A percentile compares a stretch with the other conserved stretches of the same genome.
These are phyloP conservation scores for Lepraria neglecta DNA, from an alignment of 495 filamentous ascomycete species.

Conservation along the genomic window DNA sequence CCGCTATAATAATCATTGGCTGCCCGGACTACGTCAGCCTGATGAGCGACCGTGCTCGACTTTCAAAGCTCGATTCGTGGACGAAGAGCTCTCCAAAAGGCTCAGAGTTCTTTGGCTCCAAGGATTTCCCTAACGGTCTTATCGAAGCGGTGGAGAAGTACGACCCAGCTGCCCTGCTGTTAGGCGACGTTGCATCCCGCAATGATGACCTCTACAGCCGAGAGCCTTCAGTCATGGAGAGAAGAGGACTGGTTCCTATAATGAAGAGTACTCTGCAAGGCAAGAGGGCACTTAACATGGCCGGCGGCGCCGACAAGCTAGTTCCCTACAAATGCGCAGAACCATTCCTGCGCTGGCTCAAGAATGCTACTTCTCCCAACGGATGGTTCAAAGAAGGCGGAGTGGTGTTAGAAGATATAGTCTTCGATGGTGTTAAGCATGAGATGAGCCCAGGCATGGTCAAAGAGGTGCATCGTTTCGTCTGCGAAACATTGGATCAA, in stretches of 20 bases:
- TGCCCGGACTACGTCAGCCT: conserved; percentile 81
- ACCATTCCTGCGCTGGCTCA: conserved; percentile 66
- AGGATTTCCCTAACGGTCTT: conserved; percentile 64
- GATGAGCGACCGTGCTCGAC: conserved; percentile 67
- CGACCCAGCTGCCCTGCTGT: conserved; percentile 65
- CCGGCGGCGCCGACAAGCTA: conserved; percentile 71
- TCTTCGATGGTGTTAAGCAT: conserved; percentile 69
- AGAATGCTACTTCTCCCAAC: conserved; percentile 41
- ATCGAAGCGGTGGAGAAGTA: conserved; percentile 52
- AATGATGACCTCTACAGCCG: conserved; percentile 16
- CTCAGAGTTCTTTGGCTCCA: conserved; percentile 62
- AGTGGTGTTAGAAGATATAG: conserved; percentile 61
- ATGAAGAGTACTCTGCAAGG: conserved; percentile 49
- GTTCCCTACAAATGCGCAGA: conserved; percentile 70
- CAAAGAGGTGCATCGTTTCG: conserved; percentile 59
- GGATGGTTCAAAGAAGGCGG: conserved; percentile 50
- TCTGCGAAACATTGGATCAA: conserved; percentile 42
- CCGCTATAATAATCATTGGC: conserved; percentile 74
- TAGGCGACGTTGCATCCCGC: conserved; percentile 41
- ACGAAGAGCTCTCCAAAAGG: conserved; percentile 49
- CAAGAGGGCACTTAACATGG: conserved; percentile 73
- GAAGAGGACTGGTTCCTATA: conserved; percentile 36
- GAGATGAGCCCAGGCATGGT: conserved; percentile 68
- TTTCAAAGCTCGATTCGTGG: conserved; percentile 63
- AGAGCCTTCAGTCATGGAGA: conserved; percentile 42